Evolutionary conservation across 352 stramenopile genomes (phyloP).

Genomic region (Phytophthora meadii): DNA sequence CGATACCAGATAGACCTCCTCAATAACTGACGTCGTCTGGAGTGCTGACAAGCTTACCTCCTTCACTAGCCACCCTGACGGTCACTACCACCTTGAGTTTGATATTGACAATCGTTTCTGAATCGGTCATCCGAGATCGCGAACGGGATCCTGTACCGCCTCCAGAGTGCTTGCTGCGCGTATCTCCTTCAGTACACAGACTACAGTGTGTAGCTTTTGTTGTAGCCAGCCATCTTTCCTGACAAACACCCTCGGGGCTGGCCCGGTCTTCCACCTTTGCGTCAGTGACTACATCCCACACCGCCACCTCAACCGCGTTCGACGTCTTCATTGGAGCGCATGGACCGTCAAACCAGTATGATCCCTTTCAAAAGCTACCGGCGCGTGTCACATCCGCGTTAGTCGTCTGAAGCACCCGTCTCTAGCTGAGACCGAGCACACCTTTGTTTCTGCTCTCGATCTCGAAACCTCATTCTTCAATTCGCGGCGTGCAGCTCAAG

Average conservation of each 20-base stretch:
- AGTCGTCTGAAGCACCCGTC: slow-evolving; percentile 13
- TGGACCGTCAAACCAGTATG: slow-evolving; percentile 1
- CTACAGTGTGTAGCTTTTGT: not conserved
- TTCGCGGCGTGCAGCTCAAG: slow-evolving; percentile 12
- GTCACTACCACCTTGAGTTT: no score
- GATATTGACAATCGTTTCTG: no score
- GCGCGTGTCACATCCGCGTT: slow-evolving; percentile 25
- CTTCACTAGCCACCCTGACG: no score
- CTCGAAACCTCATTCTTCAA: slow-evolving; percentile 15
- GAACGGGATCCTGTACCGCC: no score
- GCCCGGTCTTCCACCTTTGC: not conserved
- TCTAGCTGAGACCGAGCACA: slow-evolving; percentile 1
- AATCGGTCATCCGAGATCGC: no score
- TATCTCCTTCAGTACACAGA: not conserved
- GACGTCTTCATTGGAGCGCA: slow-evolving; percentile 1
- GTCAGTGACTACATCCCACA: slow-evolving; percentile 7
- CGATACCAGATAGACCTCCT: no score
- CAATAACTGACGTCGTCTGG: no score
- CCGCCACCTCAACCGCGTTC: slow-evolving; percentile 16
- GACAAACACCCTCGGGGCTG: not conserved
- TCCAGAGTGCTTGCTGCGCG: not conserved
- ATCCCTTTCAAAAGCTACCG: slow-evolving; percentile 7
- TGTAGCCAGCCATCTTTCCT: not conserved
- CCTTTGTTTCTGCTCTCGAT: not conserved
- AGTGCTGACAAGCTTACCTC: no score